Evolutionary conservation across 2,329 filamentous ascomycete species (phyloP).

Genomic region (Neonectria magnoliae): DNA sequence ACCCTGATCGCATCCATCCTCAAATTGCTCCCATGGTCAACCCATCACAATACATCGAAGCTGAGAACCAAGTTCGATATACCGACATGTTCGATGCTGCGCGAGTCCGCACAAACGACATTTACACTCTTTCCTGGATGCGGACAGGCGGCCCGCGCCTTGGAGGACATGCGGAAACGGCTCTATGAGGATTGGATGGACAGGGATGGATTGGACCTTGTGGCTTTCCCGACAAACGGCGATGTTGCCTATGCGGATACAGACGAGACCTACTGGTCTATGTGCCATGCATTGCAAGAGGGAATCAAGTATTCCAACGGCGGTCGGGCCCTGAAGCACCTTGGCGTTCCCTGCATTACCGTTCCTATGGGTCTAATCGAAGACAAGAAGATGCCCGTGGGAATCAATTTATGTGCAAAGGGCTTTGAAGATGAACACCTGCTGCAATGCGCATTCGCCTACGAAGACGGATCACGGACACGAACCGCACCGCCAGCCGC

Average conservation of each 20-base stretch:
- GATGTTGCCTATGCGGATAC: constrained; percentile 11
- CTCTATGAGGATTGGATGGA: constrained; percentile 44
- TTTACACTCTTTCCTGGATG: constrained; percentile 20
- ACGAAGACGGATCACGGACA: background rate
- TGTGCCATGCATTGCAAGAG: background rate
- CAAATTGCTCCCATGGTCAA: constrained; percentile 17
- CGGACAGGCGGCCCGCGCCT: constrained; percentile 37
- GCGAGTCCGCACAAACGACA: background rate
- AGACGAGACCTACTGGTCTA: background rate
- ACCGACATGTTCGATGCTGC: constrained; percentile 19
- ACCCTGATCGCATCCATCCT: constrained; percentile 14
- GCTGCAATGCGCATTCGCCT: constrained; percentile 13
- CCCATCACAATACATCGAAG: constrained; percentile 7
- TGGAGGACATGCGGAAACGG: constrained; percentile 60
- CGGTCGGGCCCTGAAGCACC: constrained; percentile 10
- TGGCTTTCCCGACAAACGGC: constrained; percentile 6
- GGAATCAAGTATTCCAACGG: constrained; percentile 9
- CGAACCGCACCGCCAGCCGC: background rate
- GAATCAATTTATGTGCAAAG: constrained; percentile 10
- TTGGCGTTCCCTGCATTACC: constrained; percentile 16
- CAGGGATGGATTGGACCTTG: background rate
- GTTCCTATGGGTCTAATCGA: constrained; percentile 10
- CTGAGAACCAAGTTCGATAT: constrained; percentile 22
- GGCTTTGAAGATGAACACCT: constrained; percentile 11
- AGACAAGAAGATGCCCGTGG: constrained; percentile 11